phyloP scores from a whole-genome alignment of 164 flowering plant species.

The Buxus sempervirens region DNA sequence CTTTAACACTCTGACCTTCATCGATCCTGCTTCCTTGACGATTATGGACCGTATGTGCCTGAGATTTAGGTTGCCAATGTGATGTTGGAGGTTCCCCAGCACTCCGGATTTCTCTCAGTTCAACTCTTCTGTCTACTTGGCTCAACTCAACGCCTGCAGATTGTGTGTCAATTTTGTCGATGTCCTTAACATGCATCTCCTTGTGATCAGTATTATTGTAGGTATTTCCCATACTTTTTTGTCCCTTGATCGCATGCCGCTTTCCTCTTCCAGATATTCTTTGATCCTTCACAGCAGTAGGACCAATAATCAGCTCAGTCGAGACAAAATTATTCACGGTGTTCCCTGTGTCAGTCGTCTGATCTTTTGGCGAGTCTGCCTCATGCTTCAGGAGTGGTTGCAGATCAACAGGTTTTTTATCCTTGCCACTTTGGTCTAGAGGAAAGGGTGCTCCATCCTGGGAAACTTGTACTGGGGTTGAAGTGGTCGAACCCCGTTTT shows the following conservation, averaged over 20 bases:
- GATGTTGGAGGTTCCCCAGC: constrained; percentile 42
- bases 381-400: constrained; percentile 29
- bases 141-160: constrained; percentile 25
- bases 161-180: constrained; percentile 20
- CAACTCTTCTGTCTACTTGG: constrained; percentile 36
- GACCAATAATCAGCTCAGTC: constrained; percentile 14
- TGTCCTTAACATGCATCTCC: constrained; percentile 26
- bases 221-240: constrained; percentile 27
- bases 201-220: constrained; percentile 31
- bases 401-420: constrained; percentile 29
- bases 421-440: constrained; percentile 21
- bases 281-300: constrained; percentile 43
- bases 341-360: constrained; percentile 36
- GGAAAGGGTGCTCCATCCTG: constrained; percentile 29
- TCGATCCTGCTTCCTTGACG: constrained; percentile 33
- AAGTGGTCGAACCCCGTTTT: constrained; percentile 46
- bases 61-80: constrained; percentile 88
- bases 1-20: constrained; percentile 28
- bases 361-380: constrained; percentile 22
- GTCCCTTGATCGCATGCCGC: constrained; percentile 38
- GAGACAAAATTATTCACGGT: constrained; percentile 20
- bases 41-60: constrained; percentile 24
- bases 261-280: constrained; percentile 47
- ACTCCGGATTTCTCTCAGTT: constrained; percentile 36
- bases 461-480: constrained; percentile 24